Conservation (phyloP, 2,329 filamentous ascomycete genomes). For the Nemania abortiva region DNA sequence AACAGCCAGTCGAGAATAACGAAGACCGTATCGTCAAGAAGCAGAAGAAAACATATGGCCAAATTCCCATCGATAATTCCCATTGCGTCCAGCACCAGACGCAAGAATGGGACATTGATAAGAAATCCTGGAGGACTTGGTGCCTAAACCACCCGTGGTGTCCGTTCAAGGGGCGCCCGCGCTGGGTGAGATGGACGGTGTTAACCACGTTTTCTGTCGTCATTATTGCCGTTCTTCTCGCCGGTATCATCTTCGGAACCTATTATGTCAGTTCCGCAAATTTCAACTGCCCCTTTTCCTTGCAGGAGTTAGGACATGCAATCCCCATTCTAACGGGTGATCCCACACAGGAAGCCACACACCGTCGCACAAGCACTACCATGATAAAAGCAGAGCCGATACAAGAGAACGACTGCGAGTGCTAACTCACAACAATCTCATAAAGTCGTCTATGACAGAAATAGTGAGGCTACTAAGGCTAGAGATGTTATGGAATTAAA, state of each 20-base stretch:
- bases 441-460: background rate
- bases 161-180: conserved; percentile 23
- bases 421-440: background rate
- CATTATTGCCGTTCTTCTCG: conserved; percentile 2
- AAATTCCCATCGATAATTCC: background rate
- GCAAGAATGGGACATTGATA: conserved; percentile 20
- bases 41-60: conserved; percentile 15
- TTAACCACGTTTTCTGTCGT: conserved; percentile 6
- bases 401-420: background rate
- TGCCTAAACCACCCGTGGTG: conserved; percentile 18
- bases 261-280: conserved; percentile 23
- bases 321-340: background rate
- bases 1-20: background rate
- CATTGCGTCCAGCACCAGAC: conserved; percentile 13
- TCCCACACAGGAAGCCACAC: background rate
- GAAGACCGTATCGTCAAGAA: background rate
- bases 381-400: background rate
- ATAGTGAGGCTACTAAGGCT: background rate
- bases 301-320: background rate
- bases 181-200: conserved; percentile 29
- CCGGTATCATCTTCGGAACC: conserved; percentile 14
- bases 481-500: too few species aligned
- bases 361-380: background rate
- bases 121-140: conserved; percentile 17
- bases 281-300: background rate